Evolutionary conservation across 1,284 basidiomycete genomes (phyloP).

Genomic region (Kwoniella shivajii): DNA sequence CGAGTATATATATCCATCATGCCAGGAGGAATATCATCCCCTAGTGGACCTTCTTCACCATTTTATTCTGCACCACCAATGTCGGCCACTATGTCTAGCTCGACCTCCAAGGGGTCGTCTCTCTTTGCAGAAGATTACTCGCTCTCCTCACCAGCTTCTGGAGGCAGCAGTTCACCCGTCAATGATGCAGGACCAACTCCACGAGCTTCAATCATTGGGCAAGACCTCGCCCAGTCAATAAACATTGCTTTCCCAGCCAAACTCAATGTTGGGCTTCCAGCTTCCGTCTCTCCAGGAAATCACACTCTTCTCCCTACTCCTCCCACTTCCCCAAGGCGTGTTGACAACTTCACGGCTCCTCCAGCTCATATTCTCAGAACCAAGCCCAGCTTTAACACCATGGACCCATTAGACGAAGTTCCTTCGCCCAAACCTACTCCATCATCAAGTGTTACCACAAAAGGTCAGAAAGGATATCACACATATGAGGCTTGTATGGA

Average conservation of each 20-base stretch:
- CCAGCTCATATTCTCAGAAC: constrained; percentile 6
- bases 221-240: constrained; percentile 8
- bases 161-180: constrained; percentile 1
- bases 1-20: neutral
- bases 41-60: neutral
- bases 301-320: constrained; percentile 13
- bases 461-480: constrained; percentile 22
- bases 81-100: constrained; percentile 15
- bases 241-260: constrained; percentile 18
- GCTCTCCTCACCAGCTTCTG: constrained; percentile 25
- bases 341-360: constrained; percentile 8
- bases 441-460: constrained; percentile 7
- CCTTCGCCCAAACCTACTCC: constrained; percentile 3
- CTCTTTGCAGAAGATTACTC: constrained; percentile 46
- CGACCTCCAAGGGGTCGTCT: constrained; percentile 14
- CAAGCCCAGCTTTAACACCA: constrained; percentile 4
- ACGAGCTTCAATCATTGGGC: neutral
- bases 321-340: constrained; percentile 13
- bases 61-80: neutral
- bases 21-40: neutral
- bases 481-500: constrained; percentile 47
- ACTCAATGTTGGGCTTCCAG: neutral
- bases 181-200: neutral
- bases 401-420: constrained; percentile 9
- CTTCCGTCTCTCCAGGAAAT: constrained; percentile 5